phyloP scores from a whole-genome alignment of 345 rosid genomes.

The Eucalyptus marginata region DNA sequence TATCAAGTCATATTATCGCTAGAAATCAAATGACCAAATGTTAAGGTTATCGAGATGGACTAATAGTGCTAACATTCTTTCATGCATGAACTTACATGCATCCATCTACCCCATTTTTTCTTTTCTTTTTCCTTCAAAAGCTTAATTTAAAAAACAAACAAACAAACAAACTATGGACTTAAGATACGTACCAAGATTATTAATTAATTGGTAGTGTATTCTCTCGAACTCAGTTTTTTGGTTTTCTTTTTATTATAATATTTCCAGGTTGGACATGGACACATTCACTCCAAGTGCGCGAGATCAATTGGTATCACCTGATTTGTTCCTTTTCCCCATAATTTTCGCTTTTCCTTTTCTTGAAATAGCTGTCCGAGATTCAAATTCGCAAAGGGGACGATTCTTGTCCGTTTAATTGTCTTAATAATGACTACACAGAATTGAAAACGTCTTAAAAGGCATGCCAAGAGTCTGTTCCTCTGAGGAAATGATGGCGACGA shows the following conservation, averaged over 20 bases:
- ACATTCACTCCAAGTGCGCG: neutral
- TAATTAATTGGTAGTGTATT: neutral
- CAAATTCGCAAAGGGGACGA: neutral
- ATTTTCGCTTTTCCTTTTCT: neutral
- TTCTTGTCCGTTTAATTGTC: neutral
- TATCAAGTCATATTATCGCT: neutral
- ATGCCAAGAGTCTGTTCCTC: neutral
- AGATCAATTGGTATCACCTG: neutral
- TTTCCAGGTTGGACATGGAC: neutral
- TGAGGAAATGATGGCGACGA: neutral
- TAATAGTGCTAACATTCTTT: neutral
- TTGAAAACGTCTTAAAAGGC: neutral
- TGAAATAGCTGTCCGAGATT: neutral
- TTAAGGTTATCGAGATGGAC: neutral
- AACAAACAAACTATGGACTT: neutral
- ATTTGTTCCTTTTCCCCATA: neutral
- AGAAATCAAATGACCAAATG: neutral
- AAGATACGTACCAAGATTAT: neutral
- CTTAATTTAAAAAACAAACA: neutral
- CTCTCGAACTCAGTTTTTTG: neutral
- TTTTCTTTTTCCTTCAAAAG: neutral
- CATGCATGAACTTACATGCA: neutral
- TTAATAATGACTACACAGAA: neutral
- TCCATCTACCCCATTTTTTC: neutral
- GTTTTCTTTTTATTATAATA: neutral